Evolutionary conservation across 179 eudicot species (phyloP), one percentile per base, ranked within the genome.

Genomic region (Dionaea muscipula): DNA sequence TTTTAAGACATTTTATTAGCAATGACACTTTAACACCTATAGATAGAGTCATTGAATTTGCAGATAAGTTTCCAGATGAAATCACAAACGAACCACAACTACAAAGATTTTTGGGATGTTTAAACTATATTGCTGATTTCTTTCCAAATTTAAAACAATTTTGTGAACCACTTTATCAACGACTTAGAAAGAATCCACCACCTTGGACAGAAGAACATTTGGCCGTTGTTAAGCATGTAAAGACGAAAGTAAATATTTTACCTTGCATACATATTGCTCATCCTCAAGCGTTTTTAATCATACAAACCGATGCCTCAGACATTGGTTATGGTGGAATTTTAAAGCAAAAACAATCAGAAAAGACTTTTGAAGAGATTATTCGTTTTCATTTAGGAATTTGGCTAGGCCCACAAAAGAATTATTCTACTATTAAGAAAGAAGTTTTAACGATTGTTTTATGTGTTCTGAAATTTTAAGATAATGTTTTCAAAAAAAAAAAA

Each of bases 391-490:
- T 23, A 0, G 63, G 59, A 26, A 15, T 17, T 13, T 67, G 46
- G 60, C 22, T 24, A 0, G 20, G 49, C n/a, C 35, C 57, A 0
- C 57, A 55, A 18, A 35, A 49, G 19, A 58, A 50, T 14, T 66
- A 66, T 15, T 31, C 26, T 0, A 65, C 44, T n/a, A n/a, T n/a
- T n/a, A n/a, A n/a, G n/a, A n/a, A n/a, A n/a, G n/a, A n/a, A n/a
- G n/a, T n/a, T n/a, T n/a, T n/a, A n/a, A n/a, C n/a, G n/a, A n/a
- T n/a, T n/a, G n/a, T n/a, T n/a, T n/a, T n/a, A n/a, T n/a, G 53
- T 3, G 36, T 61, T 37, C 26, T 1, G 1, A 45, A 59, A 40
- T 57, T 66, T 19, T 43, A 66, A 35, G 56, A 57, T 50, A 58
- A 57, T 41, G 16, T 66, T 16, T 27, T 28, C n/a, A 47, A 56